Evolutionary conservation across 2,329 filamentous ascomycete genomes (phyloP).

Genomic region (Talaromyces sp.): DNA sequence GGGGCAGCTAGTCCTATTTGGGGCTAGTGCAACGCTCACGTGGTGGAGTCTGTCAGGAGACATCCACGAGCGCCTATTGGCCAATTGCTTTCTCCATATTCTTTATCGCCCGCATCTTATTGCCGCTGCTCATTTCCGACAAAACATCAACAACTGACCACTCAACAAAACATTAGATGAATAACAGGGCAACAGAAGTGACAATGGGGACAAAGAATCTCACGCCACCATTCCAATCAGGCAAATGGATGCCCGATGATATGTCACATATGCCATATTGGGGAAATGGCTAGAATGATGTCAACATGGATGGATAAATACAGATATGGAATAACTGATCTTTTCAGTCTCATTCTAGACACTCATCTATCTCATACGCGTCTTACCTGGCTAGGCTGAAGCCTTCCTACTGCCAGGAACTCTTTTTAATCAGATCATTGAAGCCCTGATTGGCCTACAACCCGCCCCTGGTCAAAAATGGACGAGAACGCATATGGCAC

Average conservation of each 20-base stretch:
- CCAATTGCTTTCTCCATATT: neutral
- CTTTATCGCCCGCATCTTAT: conserved; percentile 1
- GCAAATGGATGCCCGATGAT: neutral
- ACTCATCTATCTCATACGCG: neutral
- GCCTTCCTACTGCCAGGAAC: neutral
- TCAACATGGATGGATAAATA: neutral
- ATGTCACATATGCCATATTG: neutral
- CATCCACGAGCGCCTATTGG: neutral
- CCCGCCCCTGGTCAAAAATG: neutral
- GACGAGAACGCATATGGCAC: neutral
- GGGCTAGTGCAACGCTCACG: neutral
- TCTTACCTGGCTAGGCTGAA: neutral
- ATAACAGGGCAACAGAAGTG: neutral
- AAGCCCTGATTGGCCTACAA: neutral
- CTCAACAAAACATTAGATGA: neutral
- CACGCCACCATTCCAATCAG: neutral
- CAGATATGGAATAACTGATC: neutral
- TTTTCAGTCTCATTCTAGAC: neutral
- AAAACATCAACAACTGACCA: neutral
- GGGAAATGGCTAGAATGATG: neutral
- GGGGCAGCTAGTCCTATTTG: neutral
- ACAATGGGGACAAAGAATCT: neutral
- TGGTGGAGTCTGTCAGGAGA: neutral
- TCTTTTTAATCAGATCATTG: neutral
- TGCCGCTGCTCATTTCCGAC: neutral